Percentiles rank a stretch among this genome's conserved stretches.
These are phyloP conservation scores for Cordyceps pruinosa DNA, from an alignment of 2,329 filamentous ascomycete genomes.

Conservation along the genomic window DNA sequence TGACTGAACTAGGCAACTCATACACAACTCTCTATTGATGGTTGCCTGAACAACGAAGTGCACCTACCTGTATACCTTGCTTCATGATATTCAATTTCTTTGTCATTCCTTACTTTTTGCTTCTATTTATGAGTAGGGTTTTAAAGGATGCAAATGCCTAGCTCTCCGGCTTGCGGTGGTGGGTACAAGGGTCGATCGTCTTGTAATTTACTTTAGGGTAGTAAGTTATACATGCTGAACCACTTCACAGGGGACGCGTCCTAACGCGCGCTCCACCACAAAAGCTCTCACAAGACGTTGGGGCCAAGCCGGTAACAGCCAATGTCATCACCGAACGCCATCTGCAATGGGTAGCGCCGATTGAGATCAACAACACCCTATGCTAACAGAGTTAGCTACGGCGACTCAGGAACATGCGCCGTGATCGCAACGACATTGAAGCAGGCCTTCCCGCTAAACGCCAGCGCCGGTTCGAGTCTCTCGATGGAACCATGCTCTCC, in stretches of 20 bases:
- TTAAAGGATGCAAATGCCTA: too few relatives aligned
- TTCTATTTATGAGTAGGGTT: too few relatives aligned
- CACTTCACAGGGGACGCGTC: not conserved
- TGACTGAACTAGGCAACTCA: too few relatives aligned
- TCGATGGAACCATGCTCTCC: constrained; percentile 3
- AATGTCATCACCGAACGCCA: not conserved
- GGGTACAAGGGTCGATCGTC: too few relatives aligned
- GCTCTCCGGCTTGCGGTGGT: too few relatives aligned
- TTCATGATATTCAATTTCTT: too few relatives aligned
- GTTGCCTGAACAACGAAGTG: too few relatives aligned
- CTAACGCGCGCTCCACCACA: constrained; percentile 2
- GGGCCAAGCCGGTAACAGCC: not conserved
- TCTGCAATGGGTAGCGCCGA: not conserved
- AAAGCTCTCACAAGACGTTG: too few relatives aligned
- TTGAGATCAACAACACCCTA: not conserved
- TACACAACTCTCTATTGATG: too few relatives aligned
- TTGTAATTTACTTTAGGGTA: too few relatives aligned
- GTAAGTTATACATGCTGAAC: not conserved
- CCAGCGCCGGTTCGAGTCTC: constrained; percentile 1
- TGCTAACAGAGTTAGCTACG: not conserved
- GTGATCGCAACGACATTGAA: constrained; percentile 2
- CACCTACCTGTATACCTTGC: too few relatives aligned
- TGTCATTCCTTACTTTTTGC: too few relatives aligned
- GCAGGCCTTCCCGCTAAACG: constrained; percentile 10
- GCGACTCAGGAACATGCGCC: not conserved